Conservation (phyloP, 148 eudicot genomes). For the Gaultheria prostrata region DNA sequence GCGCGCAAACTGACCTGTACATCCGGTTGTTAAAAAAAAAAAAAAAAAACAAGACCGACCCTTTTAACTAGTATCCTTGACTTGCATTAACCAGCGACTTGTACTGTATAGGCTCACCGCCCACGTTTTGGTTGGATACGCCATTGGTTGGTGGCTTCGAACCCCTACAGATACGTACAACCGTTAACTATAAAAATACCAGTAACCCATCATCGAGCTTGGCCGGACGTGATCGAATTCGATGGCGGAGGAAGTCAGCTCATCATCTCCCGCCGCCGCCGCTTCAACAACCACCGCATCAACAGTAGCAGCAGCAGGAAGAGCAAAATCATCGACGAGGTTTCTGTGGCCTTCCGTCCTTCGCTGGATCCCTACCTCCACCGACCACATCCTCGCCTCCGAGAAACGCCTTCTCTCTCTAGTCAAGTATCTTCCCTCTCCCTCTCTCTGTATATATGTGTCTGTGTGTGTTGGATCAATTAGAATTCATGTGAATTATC, state of each 20-base stretch:
- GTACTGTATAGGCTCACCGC: neutral
- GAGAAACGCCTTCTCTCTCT: constrained; percentile 75
- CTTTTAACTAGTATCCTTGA: too few relatives aligned
- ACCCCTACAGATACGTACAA: neutral
- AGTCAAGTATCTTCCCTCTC: constrained; percentile 47
- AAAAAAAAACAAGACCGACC: too few relatives aligned
- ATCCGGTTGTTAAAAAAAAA: too few relatives aligned
- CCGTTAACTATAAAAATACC: neutral
- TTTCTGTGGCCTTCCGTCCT: constrained; percentile 62
- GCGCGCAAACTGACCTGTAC: too few relatives aligned
- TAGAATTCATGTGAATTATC: neutral
- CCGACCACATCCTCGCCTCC: constrained; percentile 55
- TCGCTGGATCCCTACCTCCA: constrained; percentile 71
- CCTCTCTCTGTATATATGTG: neutral
- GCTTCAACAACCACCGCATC: constrained; percentile 25
- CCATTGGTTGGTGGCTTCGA: neutral
- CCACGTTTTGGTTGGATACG: neutral
- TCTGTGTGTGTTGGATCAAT: neutral
- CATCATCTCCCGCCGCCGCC: constrained; percentile 31
- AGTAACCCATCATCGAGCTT: neutral
- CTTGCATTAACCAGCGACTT: neutral
- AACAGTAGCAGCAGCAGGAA: neutral
- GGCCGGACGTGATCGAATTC: constrained; percentile 17
- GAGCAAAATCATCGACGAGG: constrained; percentile 23
- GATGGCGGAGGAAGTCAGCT: constrained; percentile 60